These are phyloP conservation scores for Cokeromyces recurvatus DNA, from an alignment of 371 early-diverging fungal species.

Conservation along the genomic window DNA sequence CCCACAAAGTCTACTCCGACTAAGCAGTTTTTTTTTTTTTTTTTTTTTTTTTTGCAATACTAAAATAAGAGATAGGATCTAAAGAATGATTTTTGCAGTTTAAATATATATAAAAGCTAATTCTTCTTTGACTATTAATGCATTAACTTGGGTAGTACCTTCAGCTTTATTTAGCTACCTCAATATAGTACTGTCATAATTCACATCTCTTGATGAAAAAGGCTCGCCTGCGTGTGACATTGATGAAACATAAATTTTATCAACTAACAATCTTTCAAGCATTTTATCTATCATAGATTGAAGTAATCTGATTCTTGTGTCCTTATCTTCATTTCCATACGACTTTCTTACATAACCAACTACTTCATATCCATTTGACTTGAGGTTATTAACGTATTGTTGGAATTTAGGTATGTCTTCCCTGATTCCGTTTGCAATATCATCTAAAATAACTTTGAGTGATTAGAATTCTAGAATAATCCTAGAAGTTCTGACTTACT, in stretches of 20 bases:
- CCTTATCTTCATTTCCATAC: not conserved
- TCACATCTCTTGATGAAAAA: conserved; percentile 1
- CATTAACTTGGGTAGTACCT: not conserved
- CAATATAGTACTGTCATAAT: conserved; percentile 3
- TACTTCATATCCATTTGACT: conserved; percentile 5
- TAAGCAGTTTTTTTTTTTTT: conserved; percentile 3
- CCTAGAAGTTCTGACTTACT: conserved; percentile 9
- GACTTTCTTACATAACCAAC: conserved; percentile 7
- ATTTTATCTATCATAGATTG: conserved; percentile 7
- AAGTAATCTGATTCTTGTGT: conserved; percentile 4
- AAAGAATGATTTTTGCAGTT: conserved; percentile 1
- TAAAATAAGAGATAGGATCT: not conserved
- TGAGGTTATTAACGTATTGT: conserved; percentile 15
- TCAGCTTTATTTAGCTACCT: conserved; percentile 3
- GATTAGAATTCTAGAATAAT: conserved; percentile 14
- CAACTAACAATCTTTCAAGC: not conserved
- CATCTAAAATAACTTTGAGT: conserved; percentile 18
- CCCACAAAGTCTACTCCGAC: conserved; percentile 4
- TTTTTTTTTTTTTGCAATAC: conserved; percentile 2
- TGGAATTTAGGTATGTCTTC: conserved; percentile 12
- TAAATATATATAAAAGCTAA: conserved; percentile 2
- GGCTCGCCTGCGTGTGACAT: not conserved
- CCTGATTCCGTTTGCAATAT: conserved; percentile 17
- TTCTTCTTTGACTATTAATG: conserved; percentile 5
- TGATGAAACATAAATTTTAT: conserved; percentile 4